A percentile compares a stretch with the other conserved stretches of the same genome.
Conservation (phyloP, 2,329 filamentous ascomycete species). For the Pseudogymnoascus sp. region DNA sequence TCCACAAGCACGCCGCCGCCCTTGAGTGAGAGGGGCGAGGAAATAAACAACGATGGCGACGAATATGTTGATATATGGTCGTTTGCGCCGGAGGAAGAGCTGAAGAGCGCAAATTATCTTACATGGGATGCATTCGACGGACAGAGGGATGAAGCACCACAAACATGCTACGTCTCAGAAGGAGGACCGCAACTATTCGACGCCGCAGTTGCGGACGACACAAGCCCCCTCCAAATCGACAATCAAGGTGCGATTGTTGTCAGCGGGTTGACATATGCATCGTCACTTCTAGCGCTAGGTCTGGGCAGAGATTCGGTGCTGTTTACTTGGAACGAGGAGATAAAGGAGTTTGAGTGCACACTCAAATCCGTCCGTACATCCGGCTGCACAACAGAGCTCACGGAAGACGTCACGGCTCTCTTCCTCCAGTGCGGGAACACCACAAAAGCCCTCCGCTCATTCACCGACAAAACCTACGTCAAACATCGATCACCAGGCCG, state of each 20-base stretch:
- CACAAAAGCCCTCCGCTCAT: slow-evolving; percentile 23
- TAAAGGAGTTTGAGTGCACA: slow-evolving; percentile 43
- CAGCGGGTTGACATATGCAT: slow-evolving; percentile 40
- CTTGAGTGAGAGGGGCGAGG: slow-evolving; percentile 11
- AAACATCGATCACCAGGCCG: slow-evolving; percentile 21
- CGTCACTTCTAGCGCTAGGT: slow-evolving; percentile 56
- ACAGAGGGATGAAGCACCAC: slow-evolving; percentile 30
- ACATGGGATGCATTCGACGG: slow-evolving; percentile 63
- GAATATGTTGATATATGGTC: slow-evolving; percentile 40
- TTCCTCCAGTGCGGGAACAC: slow-evolving; percentile 30
- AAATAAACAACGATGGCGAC: slow-evolving; percentile 15
- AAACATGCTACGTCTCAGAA: slow-evolving; percentile 57
- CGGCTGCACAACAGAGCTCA: slow-evolving; percentile 41
- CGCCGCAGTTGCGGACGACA: slow-evolving; percentile 41
- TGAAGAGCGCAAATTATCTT: slow-evolving; percentile 37
- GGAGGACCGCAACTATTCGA: slow-evolving; percentile 59
- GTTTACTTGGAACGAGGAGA: slow-evolving; percentile 51
- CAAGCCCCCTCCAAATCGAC: slow-evolving; percentile 33
- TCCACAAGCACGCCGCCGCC: not conserved
- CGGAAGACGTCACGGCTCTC: slow-evolving; percentile 33
- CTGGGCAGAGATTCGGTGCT: slow-evolving; percentile 66
- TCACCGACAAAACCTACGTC: slow-evolving; percentile 24
- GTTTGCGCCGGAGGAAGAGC: slow-evolving; percentile 27
- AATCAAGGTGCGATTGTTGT: slow-evolving; percentile 37
- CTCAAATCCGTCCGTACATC: slow-evolving; percentile 43